Evolutionary conservation across 768 basidiomycete species (phyloP).

Genomic region (Russula sp.): DNA sequence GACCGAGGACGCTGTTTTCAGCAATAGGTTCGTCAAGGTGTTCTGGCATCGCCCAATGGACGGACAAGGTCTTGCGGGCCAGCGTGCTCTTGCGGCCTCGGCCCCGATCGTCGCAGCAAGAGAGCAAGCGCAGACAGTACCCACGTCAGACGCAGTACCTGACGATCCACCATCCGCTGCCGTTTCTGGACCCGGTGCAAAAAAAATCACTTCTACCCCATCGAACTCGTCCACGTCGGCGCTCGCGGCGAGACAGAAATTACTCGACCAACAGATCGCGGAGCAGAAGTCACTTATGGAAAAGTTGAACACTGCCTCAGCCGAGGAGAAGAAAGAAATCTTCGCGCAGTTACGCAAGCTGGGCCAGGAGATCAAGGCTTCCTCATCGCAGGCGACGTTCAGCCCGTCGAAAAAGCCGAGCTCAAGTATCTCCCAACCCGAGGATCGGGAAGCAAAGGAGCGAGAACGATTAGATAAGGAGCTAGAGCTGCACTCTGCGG

Average conservation of each 20-base stretch:
- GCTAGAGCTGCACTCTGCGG: slow-evolving; percentile 57
- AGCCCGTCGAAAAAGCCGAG: slow-evolving; percentile 24
- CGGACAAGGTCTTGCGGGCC: slow-evolving; percentile 76
- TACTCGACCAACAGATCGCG: slow-evolving; percentile 73
- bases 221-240: slow-evolving; percentile 35
- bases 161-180: slow-evolving; percentile 24
- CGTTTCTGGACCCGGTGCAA: slow-evolving; percentile 27
- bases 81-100: slow-evolving; percentile 73
- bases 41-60: slow-evolving; percentile 95
- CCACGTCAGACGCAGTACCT: slow-evolving; percentile 21
- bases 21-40: slow-evolving; percentile 89
- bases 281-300: slow-evolving; percentile 86
- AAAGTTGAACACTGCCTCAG: slow-evolving; percentile 51
- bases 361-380: slow-evolving; percentile 66
- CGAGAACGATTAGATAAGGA: slow-evolving; percentile 73
- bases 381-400: slow-evolving; percentile 27
- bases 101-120: slow-evolving; percentile 57
- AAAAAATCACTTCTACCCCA: slow-evolving; percentile 30
- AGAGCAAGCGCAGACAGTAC: slow-evolving; percentile 24
- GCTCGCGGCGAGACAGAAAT: slow-evolving; percentile 66
- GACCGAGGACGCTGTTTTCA: slow-evolving; percentile 90
- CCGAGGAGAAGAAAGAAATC: slow-evolving; percentile 72
- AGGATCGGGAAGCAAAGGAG: slow-evolving; percentile 48
- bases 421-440: slow-evolving; percentile 26
- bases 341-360: slow-evolving; percentile 70